Percentiles rank a stretch among this genome's conserved stretches.
phyloP scores from a whole-genome alignment of 768 basidiomycete genomes.

The Naganishia friedmannii region DNA sequence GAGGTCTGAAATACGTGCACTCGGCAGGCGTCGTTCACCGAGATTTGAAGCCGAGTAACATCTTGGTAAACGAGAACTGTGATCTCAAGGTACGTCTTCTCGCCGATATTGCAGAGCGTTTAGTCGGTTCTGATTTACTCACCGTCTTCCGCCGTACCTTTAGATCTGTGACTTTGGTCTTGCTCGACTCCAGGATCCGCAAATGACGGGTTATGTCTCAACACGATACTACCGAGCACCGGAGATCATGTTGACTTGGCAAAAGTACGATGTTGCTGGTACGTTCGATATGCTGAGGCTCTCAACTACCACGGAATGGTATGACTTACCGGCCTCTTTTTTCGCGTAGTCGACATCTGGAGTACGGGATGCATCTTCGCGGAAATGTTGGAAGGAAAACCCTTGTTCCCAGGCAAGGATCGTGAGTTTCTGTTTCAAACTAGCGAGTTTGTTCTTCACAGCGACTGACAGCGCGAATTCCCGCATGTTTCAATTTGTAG shows the following conservation, averaged over 20 bases:
- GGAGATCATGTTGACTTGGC: constrained; percentile 99
- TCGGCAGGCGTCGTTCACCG: constrained; percentile 98
- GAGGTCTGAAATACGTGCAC: constrained; percentile 98
- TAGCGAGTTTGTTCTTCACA: background rate
- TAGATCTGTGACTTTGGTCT: constrained; percentile 99
- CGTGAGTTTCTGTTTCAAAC: constrained; percentile 62
- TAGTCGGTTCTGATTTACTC: background rate
- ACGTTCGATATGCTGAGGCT: constrained; percentile 23
- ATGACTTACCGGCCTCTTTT: background rate
- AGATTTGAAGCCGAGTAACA: constrained; percentile 98
- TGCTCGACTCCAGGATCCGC: constrained; percentile 96
- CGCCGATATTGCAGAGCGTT: background rate
- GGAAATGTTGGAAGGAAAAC: constrained; percentile 98
- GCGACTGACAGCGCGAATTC: background rate
- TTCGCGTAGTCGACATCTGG: constrained; percentile 81
- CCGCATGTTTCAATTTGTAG: constrained; percentile 54
- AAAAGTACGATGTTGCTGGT: constrained; percentile 95
- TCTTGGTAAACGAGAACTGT: constrained; percentile 99
- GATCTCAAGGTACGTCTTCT: constrained; percentile 76
- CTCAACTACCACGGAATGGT: background rate
- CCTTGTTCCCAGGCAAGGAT: constrained; percentile 97
- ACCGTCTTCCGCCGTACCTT: background rate
- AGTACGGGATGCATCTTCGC: constrained; percentile 99
- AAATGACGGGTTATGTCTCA: constrained; percentile 99
- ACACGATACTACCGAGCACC: constrained; percentile 98